Percentiles rank a stretch among this genome's conserved stretches.
Evolutionary conservation across 1,284 basidiomycete genomes (phyloP).

Genomic region (Rhodotorula sp.): DNA sequence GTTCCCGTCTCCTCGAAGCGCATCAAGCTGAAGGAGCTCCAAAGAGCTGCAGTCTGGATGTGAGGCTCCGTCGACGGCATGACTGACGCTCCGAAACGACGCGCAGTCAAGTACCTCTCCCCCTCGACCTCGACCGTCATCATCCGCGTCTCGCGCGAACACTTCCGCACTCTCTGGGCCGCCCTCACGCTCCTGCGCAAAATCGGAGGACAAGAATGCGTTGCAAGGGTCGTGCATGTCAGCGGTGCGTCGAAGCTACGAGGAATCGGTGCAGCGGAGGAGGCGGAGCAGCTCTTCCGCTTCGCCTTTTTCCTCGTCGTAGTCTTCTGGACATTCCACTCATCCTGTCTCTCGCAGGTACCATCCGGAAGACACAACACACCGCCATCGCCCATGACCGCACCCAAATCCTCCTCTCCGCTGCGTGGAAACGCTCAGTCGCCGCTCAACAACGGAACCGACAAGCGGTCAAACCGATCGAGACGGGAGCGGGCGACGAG

Average conservation of each 20-base stretch:
- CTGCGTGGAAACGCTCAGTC: neutral
- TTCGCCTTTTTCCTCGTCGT: neutral
- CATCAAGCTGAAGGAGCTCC: neutral
- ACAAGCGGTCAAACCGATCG: neutral
- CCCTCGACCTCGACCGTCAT: conserved; percentile 40
- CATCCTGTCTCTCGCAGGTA: conserved; percentile 22
- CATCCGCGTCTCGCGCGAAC: conserved; percentile 40
- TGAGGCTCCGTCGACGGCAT: too few relatives aligned
- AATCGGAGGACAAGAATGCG: conserved; percentile 34
- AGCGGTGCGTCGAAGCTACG: conserved; percentile 30
- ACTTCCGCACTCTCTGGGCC: conserved; percentile 40
- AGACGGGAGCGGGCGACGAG: neutral
- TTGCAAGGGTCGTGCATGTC: conserved; percentile 40
- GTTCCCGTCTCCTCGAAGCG: conserved; percentile 8
- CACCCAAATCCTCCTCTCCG: conserved; percentile 29
- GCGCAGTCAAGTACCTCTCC: conserved; percentile 44
- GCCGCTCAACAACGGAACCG: neutral
- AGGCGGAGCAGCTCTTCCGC: neutral
- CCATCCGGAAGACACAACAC: conserved; percentile 44
- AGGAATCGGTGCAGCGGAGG: too few relatives aligned
- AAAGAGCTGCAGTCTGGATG: neutral
- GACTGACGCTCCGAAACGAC: too few relatives aligned
- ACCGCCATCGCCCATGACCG: conserved; percentile 42
- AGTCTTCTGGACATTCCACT: neutral
- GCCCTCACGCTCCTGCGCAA: conserved; percentile 40